Conservation (phyloP, 164 flowering plant genomes). For the Paratinospora sagittata region DNA sequence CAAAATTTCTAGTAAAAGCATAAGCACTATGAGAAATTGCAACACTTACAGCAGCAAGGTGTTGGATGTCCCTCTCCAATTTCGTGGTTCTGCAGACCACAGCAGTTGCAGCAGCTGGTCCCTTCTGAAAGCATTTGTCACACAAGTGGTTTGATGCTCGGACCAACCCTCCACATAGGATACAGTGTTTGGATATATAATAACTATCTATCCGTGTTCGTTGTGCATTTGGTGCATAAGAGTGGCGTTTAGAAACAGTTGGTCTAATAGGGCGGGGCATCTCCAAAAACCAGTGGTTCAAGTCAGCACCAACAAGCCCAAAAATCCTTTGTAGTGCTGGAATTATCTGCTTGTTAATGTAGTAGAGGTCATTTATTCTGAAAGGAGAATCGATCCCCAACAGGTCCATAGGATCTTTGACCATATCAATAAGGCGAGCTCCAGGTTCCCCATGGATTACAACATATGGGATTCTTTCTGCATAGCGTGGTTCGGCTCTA, state of each 20-base stretch:
- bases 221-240: conserved; percentile 28
- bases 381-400: conserved; percentile 63
- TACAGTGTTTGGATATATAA: conserved; percentile 79
- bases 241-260: conserved; percentile 39
- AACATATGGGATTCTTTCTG: conserved; percentile 78
- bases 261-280: conserved; percentile 74
- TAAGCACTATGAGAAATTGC: neutral
- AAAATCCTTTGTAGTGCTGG: conserved; percentile 86
- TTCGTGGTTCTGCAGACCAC: conserved; percentile 66
- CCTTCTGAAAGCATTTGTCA: conserved; percentile 44
- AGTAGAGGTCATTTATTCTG: conserved; percentile 75
- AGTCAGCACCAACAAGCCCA: conserved; percentile 86
- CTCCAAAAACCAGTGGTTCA: conserved; percentile 68
- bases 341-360: conserved; percentile 87
- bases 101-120: conserved; percentile 42
- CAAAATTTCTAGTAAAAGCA: neutral
- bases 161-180: conserved; percentile 74
- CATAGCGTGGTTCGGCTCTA: conserved; percentile 94
- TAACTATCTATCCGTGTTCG: conserved; percentile 73
- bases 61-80: conserved; percentile 77
- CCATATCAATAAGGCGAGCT: conserved; percentile 84
- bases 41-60: conserved; percentile 69
- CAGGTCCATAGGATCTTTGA: conserved; percentile 80
- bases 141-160: conserved; percentile 53
- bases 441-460: conserved; percentile 95